Conservation (phyloP, 148 eudicot genomes). For the Vaccinium darrowii region DNA sequence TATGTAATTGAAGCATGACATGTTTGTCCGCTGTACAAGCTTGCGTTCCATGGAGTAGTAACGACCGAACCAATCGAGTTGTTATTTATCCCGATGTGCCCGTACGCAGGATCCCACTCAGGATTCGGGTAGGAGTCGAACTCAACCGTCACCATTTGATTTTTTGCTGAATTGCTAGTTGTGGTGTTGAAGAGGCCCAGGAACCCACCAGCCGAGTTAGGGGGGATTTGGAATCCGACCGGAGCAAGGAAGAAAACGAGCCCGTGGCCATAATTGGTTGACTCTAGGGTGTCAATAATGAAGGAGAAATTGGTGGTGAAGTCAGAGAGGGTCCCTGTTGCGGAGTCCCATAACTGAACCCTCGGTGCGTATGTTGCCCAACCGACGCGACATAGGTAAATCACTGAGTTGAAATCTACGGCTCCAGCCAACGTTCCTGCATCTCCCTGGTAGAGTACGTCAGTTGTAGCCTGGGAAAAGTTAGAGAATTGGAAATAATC, state of each 20-base stretch:
- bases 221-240: slow-evolving; percentile 40
- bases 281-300: slow-evolving; percentile 29
- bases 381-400: slow-evolving; percentile 30
- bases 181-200: slow-evolving; percentile 58
- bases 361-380: slow-evolving; percentile 31
- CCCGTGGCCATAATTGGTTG: slow-evolving; percentile 37
- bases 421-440: slow-evolving; percentile 32
- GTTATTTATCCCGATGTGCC: slow-evolving; percentile 61
- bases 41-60: slow-evolving; percentile 42
- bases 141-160: slow-evolving; percentile 28
- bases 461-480: slow-evolving; percentile 18
- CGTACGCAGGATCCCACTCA: neutral
- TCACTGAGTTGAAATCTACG: slow-evolving; percentile 35
- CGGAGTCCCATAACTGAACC: slow-evolving; percentile 33
- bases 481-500: slow-evolving; percentile 23
- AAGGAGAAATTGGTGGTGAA: slow-evolving; percentile 55
- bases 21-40: slow-evolving; percentile 36
- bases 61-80: slow-evolving; percentile 38
- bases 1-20: slow-evolving; percentile 46
- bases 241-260: slow-evolving; percentile 53
- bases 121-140: neutral
- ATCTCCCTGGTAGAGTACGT: slow-evolving; percentile 41
- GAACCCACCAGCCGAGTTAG: slow-evolving; percentile 48
- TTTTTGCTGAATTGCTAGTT: slow-evolving; percentile 20
- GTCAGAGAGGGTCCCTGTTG: slow-evolving; percentile 33